Base-by-base conservation (phyloP, 2,329 filamentous ascomycete species). In the Sporothrix sp. region DNA sequence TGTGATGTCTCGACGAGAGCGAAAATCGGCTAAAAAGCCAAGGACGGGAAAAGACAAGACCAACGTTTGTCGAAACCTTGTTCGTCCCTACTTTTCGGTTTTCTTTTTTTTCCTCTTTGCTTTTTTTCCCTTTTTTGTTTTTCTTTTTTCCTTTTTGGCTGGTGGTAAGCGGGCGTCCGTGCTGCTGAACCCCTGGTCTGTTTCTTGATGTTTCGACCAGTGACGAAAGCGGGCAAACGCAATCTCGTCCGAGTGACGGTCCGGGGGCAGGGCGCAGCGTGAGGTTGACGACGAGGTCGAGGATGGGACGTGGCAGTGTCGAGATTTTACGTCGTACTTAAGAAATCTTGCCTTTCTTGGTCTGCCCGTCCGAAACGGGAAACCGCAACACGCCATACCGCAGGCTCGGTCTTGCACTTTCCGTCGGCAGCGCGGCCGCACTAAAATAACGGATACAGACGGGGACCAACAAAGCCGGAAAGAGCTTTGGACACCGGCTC, bases 181-280 rank as follows among this genome's bases (percentile, higher is more conserved):
- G 45, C 35, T 46, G 46, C 27, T 16, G 39, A 32, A 16, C 33
- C 27, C 50, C 35, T 39, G 18, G 23, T 23, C 30, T 53, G 35
- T 46, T 51, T 36, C 28, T 32, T 42, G 35, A 47, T 53, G 47
- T 51, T 54, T 54, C 51, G 51, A 51, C 43, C 37, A 48, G 44
- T 28, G 47, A 42, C 37, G 16, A 36, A 52, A 43, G 33, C 21
- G 37, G 39, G 39, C 37, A 36, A 28, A 35, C 25, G 11, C 14
- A 21, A 10, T 18, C 14, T 7, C 14, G 49, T 10, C 11, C 39
- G 40, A 18, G 16, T 18, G 35, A 20, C n/a, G 32, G 27, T 16
- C 9, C 21, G 20, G 46, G 18, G 27, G 8, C 21, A 25, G 7
- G 33, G 6, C 5, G 14, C 13, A 6, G 43, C 4, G 11, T 9